Base-by-base conservation (phyloP, 202 grass and related monocot genomes). In the Bolboschoenoplectus hybrid region DNA sequence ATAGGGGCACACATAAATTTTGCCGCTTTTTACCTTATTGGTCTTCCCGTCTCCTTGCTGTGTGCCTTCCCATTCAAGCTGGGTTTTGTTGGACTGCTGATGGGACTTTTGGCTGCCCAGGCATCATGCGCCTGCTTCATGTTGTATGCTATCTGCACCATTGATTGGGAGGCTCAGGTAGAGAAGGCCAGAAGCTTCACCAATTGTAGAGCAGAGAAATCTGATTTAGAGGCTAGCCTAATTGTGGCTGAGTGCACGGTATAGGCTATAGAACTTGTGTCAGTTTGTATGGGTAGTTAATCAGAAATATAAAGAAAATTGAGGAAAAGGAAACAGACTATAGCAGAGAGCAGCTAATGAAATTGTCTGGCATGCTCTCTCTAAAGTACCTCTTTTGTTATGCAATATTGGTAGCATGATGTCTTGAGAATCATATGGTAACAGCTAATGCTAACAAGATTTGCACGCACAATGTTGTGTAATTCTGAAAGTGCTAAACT, bases 51-150 rank as follows among this genome's bases (percentile, higher is more conserved):
- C 34, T 85, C 88, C 4, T 74, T 70, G 43, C 10, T 81, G 49
- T 82, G 81, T 51, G 85, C 63, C 17, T 90, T 87, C 63, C 38
- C 35, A 3, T 82, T 87, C 9, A 69, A 86, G 51, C 49, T 80
- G 43, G 88, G 85, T 5, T 90, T 90, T 63, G 5, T 77, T 1
- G 88, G 88, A 72, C 71, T 90, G 20, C 82, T 85, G 81, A 67
- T 90, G 50, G 88, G 88, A 32, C 85, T 90, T 16, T 51, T 90
- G 81, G 85, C 85, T 51, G 88, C 88, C 63, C 88, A 90, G 73
- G 85, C 85, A 9, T 84, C 85, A 36, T 90, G 88, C 47, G 66
- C 67, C 32, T 74, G 67, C 82, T 84, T 91, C 20, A 85, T 88
- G 76, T 68, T 91, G 57, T 85, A 57, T 81, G 44, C 73, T 9